Evolutionary conservation across 1,284 basidiomycete species (phyloP).

Genomic region (Salmacisia buchloeana): DNA sequence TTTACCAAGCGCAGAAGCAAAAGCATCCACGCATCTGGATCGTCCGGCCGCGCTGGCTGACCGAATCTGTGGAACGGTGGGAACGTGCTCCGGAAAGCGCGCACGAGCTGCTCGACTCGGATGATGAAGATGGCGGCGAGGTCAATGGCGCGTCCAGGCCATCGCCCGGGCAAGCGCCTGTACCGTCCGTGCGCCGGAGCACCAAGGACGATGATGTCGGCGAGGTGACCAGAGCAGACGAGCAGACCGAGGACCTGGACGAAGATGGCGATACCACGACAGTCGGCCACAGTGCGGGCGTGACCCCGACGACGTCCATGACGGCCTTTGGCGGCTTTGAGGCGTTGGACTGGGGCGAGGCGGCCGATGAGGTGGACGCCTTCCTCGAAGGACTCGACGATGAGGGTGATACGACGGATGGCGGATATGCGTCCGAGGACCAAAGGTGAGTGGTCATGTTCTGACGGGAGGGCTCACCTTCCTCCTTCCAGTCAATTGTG

Average conservation of each 20-base stretch:
- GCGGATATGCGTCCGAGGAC: slow-evolving; percentile 5
- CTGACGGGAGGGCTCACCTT: background rate
- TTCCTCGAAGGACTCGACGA: slow-evolving; percentile 58
- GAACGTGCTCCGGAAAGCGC: slow-evolving; percentile 64
- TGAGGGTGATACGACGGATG: slow-evolving; percentile 52
- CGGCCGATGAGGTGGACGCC: slow-evolving; percentile 79
- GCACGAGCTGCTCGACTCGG: slow-evolving; percentile 56
- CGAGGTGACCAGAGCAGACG: too few species aligned
- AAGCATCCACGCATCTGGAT: slow-evolving; percentile 60
- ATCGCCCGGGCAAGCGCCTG: too few species aligned
- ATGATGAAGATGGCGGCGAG: background rate
- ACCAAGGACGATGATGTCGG: too few species aligned
- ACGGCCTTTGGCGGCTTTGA: slow-evolving; percentile 1
- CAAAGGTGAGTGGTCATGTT: background rate
- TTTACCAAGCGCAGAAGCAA: slow-evolving; percentile 65
- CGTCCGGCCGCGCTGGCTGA: slow-evolving; percentile 83
- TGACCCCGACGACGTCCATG: background rate
- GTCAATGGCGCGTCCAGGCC: too few species aligned
- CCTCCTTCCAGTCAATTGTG: slow-evolving; percentile 17
- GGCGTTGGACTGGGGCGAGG: slow-evolving; percentile 62
- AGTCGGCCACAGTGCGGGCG: too few species aligned
- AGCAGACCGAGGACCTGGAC: too few species aligned
- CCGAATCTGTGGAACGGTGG: slow-evolving; percentile 78
- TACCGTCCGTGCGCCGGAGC: too few species aligned
- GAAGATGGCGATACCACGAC: too few species aligned